Conservation (phyloP, 306 rosid genomes). For the Alnus glutinosa region DNA sequence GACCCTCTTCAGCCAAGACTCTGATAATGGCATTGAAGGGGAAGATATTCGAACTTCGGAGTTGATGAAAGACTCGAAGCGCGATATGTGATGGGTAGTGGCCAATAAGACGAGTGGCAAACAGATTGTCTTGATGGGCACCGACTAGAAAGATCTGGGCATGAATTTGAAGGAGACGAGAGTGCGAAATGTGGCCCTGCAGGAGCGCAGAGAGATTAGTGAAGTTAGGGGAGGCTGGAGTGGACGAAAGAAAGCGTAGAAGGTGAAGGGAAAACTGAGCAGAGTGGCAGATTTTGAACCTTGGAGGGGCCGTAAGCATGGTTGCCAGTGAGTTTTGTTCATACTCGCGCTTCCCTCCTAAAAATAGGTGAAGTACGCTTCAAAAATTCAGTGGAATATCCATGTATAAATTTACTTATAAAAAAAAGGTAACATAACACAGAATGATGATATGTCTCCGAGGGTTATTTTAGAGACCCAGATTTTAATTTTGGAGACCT, state of each 20-base stretch:
- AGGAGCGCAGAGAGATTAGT: constrained; percentile 34
- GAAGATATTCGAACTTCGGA: constrained; percentile 52
- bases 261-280: constrained; percentile 11
- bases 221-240: constrained; percentile 13
- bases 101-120: constrained; percentile 67
- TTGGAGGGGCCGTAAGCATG: constrained; percentile 31
- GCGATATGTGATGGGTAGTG: constrained; percentile 47
- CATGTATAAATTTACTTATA: no score
- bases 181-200: constrained; percentile 36
- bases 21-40: constrained; percentile 62
- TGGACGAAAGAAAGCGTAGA: constrained; percentile 26
- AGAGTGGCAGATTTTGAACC: constrained; percentile 17
- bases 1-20: constrained; percentile 47
- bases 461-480: no score
- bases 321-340: background rate
- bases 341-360: background rate
- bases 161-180: constrained; percentile 57
- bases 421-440: no score
- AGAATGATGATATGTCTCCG: no score
- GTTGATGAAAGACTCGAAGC: constrained; percentile 40
- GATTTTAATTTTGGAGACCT: no score
- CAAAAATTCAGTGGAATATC: no score
- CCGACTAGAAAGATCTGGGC: constrained; percentile 43
- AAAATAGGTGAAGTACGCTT: no score
- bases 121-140: constrained; percentile 57